These are phyloP conservation scores for Tylopilus subfusipes DNA, from an alignment of 768 basidiomycete genomes.

Conservation along the genomic window DNA sequence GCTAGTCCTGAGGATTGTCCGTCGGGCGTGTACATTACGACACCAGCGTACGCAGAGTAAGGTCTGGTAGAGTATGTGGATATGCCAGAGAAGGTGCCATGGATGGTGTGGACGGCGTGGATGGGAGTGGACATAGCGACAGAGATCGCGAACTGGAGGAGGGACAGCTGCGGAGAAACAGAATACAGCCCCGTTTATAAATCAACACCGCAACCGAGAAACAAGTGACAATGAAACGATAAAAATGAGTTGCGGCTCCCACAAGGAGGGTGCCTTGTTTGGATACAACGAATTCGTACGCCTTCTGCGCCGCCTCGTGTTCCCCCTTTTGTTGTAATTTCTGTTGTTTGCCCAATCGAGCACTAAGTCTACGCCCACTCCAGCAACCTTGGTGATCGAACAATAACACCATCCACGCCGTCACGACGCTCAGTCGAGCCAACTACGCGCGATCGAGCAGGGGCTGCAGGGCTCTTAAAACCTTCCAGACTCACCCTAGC, in stretches of 20 bases:
- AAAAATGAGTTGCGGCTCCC: background rate
- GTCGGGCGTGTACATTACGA: constrained; percentile 22
- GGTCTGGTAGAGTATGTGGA: constrained; percentile 20
- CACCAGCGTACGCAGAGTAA: constrained; percentile 25
- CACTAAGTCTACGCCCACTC: too few species aligned
- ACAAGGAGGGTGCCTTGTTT: constrained; percentile 18
- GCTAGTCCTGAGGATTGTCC: constrained; percentile 21
- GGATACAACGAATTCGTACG: constrained; percentile 19
- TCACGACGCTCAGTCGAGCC: constrained; percentile 9
- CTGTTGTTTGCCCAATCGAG: constrained; percentile 10
- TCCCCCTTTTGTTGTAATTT: constrained; percentile 9
- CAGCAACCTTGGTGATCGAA: constrained; percentile 19
- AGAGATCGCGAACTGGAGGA: constrained; percentile 11
- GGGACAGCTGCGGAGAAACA: constrained; percentile 3
- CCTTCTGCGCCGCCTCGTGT: too few species aligned
- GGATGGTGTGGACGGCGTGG: constrained; percentile 31
- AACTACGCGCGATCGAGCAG: background rate
- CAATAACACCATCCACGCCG: constrained; percentile 11
- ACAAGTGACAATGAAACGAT: constrained; percentile 19
- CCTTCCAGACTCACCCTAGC: background rate
- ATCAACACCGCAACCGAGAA: constrained; percentile 13
- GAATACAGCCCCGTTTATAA: constrained; percentile 16
- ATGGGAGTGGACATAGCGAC: constrained; percentile 26
- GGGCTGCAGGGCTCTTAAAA: background rate
- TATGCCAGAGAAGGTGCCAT: constrained; percentile 31